A percentile compares a stretch with the other conserved stretches of the same genome.
Evolutionary conservation across 148 eudicot genomes (phyloP).

Genomic region (Simmondsia chinensis): DNA sequence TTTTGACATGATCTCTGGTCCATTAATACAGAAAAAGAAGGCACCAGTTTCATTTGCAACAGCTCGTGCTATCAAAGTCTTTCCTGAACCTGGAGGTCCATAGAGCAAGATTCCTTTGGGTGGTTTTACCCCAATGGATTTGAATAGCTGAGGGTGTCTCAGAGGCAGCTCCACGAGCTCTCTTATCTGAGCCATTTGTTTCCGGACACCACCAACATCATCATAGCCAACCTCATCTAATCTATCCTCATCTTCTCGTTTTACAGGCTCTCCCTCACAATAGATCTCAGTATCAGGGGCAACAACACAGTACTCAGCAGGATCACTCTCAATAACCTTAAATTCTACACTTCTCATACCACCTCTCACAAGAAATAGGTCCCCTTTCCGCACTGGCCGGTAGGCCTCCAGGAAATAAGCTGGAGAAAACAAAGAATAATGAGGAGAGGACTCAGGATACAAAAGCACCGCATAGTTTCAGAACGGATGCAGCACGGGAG

Average conservation of each 20-base stretch:
- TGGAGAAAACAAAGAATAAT: constrained; percentile 17
- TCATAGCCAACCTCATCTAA: constrained; percentile 85
- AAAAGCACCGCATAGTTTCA: background rate
- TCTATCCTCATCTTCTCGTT: constrained; percentile 77
- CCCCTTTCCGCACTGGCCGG: constrained; percentile 79
- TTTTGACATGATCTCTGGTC: constrained; percentile 91
- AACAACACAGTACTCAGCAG: constrained; percentile 81
- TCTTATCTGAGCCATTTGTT: constrained; percentile 91
- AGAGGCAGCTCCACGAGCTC: constrained; percentile 79
- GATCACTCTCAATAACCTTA: constrained; percentile 83
- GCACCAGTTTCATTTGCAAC: constrained; percentile 96
- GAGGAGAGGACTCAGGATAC: background rate
- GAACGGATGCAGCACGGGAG: no score
- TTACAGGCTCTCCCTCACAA: constrained; percentile 84
- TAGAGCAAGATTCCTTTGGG: constrained; percentile 82
- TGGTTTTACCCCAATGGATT: constrained; percentile 88
- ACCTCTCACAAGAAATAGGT: constrained; percentile 75
- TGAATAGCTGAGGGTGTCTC: constrained; percentile 82
- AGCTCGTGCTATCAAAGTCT: constrained; percentile 84
- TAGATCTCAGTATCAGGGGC: constrained; percentile 88
- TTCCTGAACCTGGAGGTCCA: constrained; percentile 94
- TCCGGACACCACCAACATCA: constrained; percentile 90
- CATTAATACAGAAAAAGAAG: constrained; percentile 84
- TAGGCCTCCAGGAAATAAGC: constrained; percentile 83
- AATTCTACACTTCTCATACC: constrained; percentile 90